phyloP scores from a whole-genome alignment of 345 rosid genomes.

The Dovyalis caffra region DNA sequence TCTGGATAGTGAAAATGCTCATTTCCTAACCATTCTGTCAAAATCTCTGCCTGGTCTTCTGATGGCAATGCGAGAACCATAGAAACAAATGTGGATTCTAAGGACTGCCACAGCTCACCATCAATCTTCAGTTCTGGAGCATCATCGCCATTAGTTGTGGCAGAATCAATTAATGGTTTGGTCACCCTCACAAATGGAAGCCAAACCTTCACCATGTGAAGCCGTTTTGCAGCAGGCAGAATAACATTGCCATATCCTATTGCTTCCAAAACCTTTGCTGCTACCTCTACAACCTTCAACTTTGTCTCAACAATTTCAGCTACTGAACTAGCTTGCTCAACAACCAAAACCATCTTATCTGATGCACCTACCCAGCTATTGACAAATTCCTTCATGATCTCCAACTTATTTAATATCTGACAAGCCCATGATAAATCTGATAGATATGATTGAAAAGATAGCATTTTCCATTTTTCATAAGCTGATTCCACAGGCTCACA shows the following conservation, averaged over 20 bases:
- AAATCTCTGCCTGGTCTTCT: slow-evolving; percentile 73
- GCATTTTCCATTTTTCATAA: slow-evolving; percentile 29
- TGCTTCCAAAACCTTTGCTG: slow-evolving; percentile 75
- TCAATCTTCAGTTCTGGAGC: slow-evolving; percentile 44
- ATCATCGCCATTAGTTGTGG: slow-evolving; percentile 27
- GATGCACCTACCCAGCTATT: slow-evolving; percentile 73
- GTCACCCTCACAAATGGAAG: slow-evolving; percentile 75
- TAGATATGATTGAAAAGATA: slow-evolving; percentile 43
- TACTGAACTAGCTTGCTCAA: slow-evolving; percentile 31
- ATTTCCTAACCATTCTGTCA: slow-evolving; percentile 71
- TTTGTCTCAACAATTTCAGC: slow-evolving; percentile 45
- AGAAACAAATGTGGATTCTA: slow-evolving; percentile 73
- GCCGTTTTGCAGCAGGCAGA: slow-evolving; percentile 61
- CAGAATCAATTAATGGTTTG: slow-evolving; percentile 61
- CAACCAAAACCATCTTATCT: slow-evolving; percentile 51
- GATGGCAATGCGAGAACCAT: slow-evolving; percentile 76
- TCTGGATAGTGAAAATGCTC: slow-evolving; percentile 66
- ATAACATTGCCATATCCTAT: slow-evolving; percentile 71
- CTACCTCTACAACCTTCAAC: slow-evolving; percentile 59
- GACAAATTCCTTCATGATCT: slow-evolving; percentile 68
- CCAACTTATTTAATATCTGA: slow-evolving; percentile 72
- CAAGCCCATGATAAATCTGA: slow-evolving; percentile 71
- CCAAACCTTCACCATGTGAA: slow-evolving; percentile 71
- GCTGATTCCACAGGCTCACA: slow-evolving; percentile 32
- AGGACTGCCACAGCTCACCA: slow-evolving; percentile 74